Base-by-base conservation (phyloP, 208 protist genomes). In the Porcisia deanei region DNA sequence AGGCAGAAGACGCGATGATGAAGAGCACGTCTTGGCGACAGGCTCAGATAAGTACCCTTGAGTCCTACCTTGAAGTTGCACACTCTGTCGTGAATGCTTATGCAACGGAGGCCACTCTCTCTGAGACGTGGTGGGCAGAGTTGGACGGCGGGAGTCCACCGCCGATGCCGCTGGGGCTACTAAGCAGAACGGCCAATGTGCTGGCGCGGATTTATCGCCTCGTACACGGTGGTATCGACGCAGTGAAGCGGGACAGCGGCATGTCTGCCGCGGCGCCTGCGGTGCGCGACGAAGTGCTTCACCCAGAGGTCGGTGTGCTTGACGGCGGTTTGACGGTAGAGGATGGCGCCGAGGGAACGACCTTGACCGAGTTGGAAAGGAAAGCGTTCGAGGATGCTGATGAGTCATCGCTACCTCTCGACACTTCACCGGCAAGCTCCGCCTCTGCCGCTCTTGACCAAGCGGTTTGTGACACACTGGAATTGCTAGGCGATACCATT, bases 191-290 rank as follows among this genome's bases (percentile, higher is more conserved):
- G 34, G 75, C 77, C 14, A 58, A 59, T 14, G 73, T 79, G 49
- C 39, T 67, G 14, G 69, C 72, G 41, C 82, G 82, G 65, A 55
- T 85, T 66, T 75, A 85, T 59, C 82, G 74, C 43, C 57, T 83
- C 14, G 39, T 63, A 30, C 71, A 70, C 66, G 68, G 30, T 16
- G 49, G 59, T 34, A 37, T 10, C 58, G 45, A 61, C 22, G 25
- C 58, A 30, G 9, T 10, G 30, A 41, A 30, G 47, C 49, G n/a
- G 34, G 57, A 41, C n/a, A 20, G 30, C 49, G 8, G 34, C 37
- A 34, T 49, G 12, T 58, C 61, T 30, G 55, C 1, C n/a, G 20
- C 68, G 68, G 68, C 37, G 49, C 16, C 34, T 10, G 30, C 47
- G 16, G 30, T 57, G 12, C 66, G 16, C 47, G 66, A 57, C 66